Base-by-base conservation (phyloP, 1,284 basidiomycete species). In the Crocinoboletus sp. region DNA sequence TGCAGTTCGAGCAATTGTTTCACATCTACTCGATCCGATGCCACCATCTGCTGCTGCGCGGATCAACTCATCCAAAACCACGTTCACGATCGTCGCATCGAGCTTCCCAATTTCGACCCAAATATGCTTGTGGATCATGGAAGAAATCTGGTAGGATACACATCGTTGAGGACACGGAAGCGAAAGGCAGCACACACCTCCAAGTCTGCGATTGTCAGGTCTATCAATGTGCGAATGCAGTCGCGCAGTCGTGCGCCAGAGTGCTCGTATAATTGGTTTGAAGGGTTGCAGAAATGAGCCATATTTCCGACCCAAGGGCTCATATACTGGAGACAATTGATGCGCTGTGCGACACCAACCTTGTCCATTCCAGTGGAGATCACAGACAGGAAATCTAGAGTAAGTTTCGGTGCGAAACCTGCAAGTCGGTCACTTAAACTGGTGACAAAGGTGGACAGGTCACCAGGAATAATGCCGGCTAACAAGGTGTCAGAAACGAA, bases 231-330 rank as follows among this genome's bases (percentile, higher is more conserved):
- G 23, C 89, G 78, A 40, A 94, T 74, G 51, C 85, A 84, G 58
- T 93, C 89, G 10, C 87, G 77, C 16, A 94, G 66, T 52, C 80
- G 75, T 5, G 82, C 77, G 5, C 80, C 82, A 2, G 85, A 84
- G 30, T 78, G 73, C 47, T 90, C 87, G 50, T 77, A 88, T 17
- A 80, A 63, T 20, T 69, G 63, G 51, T 74, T 76, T 1, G 80
- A 78, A 1, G 89, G 84, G 54, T 84, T 83, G 29, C 80, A 77
- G 55, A 89, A 93, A 16, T 70, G 61, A 2, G 78, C 71, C 2
- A 95, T 69, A 57, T 94, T 93, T 61, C 76, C 81, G 36, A 94
- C 74, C 92, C 92, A 95, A 2, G 92, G 89, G 34, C 76, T 78
- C 69, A 94, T 75, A 58, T 92, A 93, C 49, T 85, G 80, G 15